phyloP scores from a whole-genome alignment of 805 yeast species.

The Pichia membranifaciens region DNA sequence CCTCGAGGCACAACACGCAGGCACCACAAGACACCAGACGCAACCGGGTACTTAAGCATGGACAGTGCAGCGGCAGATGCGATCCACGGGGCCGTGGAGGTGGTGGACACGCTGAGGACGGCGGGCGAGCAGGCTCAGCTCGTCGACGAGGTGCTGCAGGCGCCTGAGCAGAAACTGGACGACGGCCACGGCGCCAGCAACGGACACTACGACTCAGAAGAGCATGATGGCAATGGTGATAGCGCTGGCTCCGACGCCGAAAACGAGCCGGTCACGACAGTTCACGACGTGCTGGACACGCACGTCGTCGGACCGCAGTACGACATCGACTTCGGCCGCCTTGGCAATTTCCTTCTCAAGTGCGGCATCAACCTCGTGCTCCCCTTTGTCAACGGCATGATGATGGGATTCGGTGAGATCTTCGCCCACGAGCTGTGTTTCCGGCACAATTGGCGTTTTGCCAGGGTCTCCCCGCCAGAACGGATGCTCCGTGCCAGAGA shows the following conservation, averaged over 20 bases:
- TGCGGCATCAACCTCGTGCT: constrained; percentile 69
- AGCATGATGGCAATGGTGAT: not conserved
- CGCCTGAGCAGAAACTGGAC: not conserved
- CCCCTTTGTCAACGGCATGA: constrained; percentile 89
- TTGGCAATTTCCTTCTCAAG: constrained; percentile 32
- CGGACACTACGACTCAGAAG: not conserved
- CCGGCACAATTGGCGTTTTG: constrained; percentile 68
- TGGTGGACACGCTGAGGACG: not conserved
- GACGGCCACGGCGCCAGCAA: not conserved
- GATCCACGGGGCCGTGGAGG: constrained; percentile 2
- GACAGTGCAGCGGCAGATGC: not conserved
- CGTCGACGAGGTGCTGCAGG: constrained; percentile 1
- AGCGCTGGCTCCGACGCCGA: not conserved
- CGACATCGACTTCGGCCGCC: constrained; percentile 1
- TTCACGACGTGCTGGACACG: not conserved
- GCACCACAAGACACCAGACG: too few relatives aligned
- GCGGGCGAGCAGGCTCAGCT: not conserved
- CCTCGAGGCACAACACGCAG: too few relatives aligned
- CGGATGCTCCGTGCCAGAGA: constrained; percentile 1
- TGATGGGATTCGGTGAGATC: constrained; percentile 95
- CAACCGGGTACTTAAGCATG: too few relatives aligned
- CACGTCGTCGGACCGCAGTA: not conserved
- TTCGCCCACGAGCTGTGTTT: constrained; percentile 90
- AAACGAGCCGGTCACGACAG: not conserved
- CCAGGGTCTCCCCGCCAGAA: constrained; percentile 39